Base-by-base conservation (phyloP, 208 protist genomes). In the Wallacemonas sp. region DNA sequence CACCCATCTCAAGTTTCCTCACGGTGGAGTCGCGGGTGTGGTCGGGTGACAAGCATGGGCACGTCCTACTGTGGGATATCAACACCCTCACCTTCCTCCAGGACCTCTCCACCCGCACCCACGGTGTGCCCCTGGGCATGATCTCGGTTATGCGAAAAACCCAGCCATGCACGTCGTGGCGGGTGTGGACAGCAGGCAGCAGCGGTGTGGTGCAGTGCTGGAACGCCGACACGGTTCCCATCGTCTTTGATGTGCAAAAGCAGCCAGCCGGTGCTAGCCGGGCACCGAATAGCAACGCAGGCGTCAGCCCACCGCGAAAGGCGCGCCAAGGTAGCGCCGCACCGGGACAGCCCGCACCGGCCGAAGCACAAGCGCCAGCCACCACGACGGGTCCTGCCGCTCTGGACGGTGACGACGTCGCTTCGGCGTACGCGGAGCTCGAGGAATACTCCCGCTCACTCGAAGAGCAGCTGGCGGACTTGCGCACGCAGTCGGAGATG, bases 11-110 rank as follows among this genome's bases (percentile, higher is more conserved):
- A 17, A 80, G 61, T 47, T 62, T 95, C 30, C 44, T 78, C 62
- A 38, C 77, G 21, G 54, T 95, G 12, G 86, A 80, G 62, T 78
- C 73, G 3, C 84, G 91, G 39, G 66, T 96, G 49, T 96, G 91
- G 89, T 86, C 79, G 22, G 91, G 79, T n/a, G 91, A 93, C 58
- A 88, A 87, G 60, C 81, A 89, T 61, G 91, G 91, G 3, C 75
- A 74, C 58, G 75, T 94, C 30, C 42, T 90, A 44, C 42, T 96
- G 38, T 96, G 91, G 89, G 88, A 96, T 66, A 67, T 89, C 41
- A 84, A 79, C 33, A 91, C 82, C 5, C 72, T 86, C 17, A 70
- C 74, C 12, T 70, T 82, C 17, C 62, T 95, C 28, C 80, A 90
- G 64, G 81, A 93, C 42, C 47, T 95, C 55, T 68, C 84, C 14